phyloP scores from a whole-genome alignment of 83 land plant genomes.

The Diphasiastrum complanatum region DNA sequence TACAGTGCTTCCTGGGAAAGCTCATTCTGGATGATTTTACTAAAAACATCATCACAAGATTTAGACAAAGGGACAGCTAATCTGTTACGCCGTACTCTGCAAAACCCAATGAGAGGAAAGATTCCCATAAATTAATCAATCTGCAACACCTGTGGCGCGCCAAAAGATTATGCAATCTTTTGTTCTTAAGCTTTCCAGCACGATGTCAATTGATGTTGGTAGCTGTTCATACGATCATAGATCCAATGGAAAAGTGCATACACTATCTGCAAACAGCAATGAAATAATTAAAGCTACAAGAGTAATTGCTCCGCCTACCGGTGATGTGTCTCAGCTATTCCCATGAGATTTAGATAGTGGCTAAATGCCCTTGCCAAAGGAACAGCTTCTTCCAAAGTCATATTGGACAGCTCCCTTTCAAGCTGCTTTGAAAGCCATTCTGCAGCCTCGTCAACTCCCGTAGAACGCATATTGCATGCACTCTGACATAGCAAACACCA shows the following conservation, averaged over 20 bases:
- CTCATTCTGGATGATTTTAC: conserved; percentile 69
- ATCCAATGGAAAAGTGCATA: too few relatives aligned
- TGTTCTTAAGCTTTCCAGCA: not conserved
- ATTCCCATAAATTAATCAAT: not conserved
- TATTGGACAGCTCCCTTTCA: conserved; percentile 60
- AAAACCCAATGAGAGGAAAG: not conserved
- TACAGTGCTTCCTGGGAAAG: conserved; percentile 71
- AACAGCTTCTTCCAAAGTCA: conserved; percentile 76
- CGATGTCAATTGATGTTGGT: not conserved
- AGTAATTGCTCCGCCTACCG: conserved; percentile 31
- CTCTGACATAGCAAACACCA: too few relatives aligned
- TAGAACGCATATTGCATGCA: conserved; percentile 64
- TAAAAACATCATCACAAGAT: conserved; percentile 93
- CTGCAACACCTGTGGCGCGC: too few relatives aligned
- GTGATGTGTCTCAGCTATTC: conserved; percentile 95
- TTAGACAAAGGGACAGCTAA: conserved; percentile 46
- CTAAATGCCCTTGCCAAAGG: conserved; percentile 87
- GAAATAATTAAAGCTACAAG: too few relatives aligned
- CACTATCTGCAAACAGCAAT: not conserved
- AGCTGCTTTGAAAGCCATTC: conserved; percentile 73
- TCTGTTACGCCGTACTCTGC: conserved; percentile 46
- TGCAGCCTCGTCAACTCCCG: conserved; percentile 73
- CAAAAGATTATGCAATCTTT: too few relatives aligned
- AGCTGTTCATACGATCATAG: not conserved
- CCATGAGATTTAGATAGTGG: conserved; percentile 84